A percentile compares a stretch with the other conserved stretches of the same genome.
Evolutionary conservation across 164 flowering plant genomes (phyloP).

Genomic region (Santalum album): DNA sequence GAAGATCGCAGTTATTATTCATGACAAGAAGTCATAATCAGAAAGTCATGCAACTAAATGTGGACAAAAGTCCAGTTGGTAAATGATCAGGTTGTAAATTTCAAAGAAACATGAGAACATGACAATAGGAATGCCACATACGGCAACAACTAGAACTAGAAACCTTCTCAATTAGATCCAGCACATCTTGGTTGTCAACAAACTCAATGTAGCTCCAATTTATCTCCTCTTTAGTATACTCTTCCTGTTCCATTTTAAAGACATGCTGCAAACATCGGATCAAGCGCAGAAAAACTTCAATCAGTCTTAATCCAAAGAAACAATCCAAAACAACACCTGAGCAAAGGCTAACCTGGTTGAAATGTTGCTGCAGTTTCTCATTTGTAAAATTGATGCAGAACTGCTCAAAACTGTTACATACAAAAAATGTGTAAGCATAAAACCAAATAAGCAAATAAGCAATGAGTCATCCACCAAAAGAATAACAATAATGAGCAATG

Average conservation of each 20-base stretch:
- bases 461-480: too few relatives aligned
- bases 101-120: too few relatives aligned
- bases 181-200: slow-evolving; percentile 93
- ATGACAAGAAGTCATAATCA: too few relatives aligned
- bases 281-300: neutral
- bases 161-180: slow-evolving; percentile 96
- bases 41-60: too few relatives aligned
- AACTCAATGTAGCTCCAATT: slow-evolving; percentile 98
- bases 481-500: too few relatives aligned
- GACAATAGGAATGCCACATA: slow-evolving; percentile 3
- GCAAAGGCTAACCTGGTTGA: slow-evolving; percentile 11
- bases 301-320: neutral
- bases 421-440: neutral
- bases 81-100: too few relatives aligned
- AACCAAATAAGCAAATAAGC: neutral
- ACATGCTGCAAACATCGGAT: slow-evolving; percentile 60
- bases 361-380: slow-evolving; percentile 14
- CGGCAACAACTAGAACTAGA: neutral
- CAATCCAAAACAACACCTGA: slow-evolving; percentile 31
- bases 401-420: slow-evolving; percentile 33
- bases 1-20: neutral
- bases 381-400: slow-evolving; percentile 14
- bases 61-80: too few relatives aligned
- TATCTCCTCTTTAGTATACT: slow-evolving; percentile 86
- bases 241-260: slow-evolving; percentile 99